phyloP scores from a whole-genome alignment of 805 yeast species.

The Wickerhamiella galacta region DNA sequence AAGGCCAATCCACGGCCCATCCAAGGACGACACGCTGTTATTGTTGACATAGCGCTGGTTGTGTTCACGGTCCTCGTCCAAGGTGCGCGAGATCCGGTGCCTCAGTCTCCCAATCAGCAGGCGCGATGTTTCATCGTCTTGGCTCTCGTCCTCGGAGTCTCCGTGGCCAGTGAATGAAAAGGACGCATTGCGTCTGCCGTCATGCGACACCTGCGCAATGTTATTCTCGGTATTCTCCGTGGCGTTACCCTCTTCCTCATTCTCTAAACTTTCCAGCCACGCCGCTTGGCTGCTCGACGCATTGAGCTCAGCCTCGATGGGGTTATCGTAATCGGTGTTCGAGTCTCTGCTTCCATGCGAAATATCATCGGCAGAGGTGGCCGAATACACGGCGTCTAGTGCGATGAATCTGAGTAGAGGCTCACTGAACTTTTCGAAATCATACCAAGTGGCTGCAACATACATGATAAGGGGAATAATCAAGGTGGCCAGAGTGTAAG shows the following conservation, averaged over 20 bases:
- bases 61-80: conserved; percentile 64
- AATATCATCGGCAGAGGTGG: conserved; percentile 20
- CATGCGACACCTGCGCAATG: too few relatives aligned
- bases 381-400: conserved; percentile 49
- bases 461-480: conserved; percentile 62
- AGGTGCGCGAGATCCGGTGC: conserved; percentile 30
- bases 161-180: not conserved
- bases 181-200: too few relatives aligned
- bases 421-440: conserved; percentile 61
- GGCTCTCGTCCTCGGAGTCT: conserved; percentile 3
- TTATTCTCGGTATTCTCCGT: too few relatives aligned
- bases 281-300: too few relatives aligned
- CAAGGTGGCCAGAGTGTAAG: conserved; percentile 54
- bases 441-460: conserved; percentile 52
- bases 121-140: not conserved
- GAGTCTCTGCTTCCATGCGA: too few relatives aligned
- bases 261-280: too few relatives aligned
- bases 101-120: conserved; percentile 11
- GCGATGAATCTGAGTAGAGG: conserved; percentile 82
- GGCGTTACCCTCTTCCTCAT: too few relatives aligned
- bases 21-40: conserved; percentile 46
- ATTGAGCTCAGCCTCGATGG: conserved; percentile 1
- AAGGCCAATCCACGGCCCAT: conserved; percentile 68
- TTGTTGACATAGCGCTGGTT: conserved; percentile 67
- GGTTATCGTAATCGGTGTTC: conserved; percentile 1